These are phyloP conservation scores for Amauroascus verrucosus DNA, from an alignment of 2,329 filamentous ascomycete species.

Conservation along the genomic window DNA sequence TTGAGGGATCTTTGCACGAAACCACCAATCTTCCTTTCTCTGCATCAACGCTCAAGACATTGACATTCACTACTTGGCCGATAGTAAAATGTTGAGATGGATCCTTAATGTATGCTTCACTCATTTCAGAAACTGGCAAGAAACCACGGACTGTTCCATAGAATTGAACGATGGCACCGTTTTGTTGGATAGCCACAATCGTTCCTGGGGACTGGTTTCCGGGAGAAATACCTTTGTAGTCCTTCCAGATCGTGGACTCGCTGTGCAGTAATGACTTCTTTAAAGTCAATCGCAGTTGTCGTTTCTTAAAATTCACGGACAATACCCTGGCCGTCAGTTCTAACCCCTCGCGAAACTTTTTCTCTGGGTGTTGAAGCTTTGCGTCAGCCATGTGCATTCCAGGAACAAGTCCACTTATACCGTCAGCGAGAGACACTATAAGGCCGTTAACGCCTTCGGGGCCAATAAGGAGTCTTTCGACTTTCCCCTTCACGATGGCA, in stretches of 20 bases:
- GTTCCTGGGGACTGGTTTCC: constrained; percentile 77
- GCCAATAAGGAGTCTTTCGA: constrained; percentile 75
- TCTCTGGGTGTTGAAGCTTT: constrained; percentile 80
- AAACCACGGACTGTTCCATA: constrained; percentile 77
- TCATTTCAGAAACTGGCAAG: constrained; percentile 92
- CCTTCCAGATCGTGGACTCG: constrained; percentile 66
- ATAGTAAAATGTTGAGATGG: constrained; percentile 78
- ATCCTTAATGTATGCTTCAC: constrained; percentile 86
- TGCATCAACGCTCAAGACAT: constrained; percentile 69
- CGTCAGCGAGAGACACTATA: constrained; percentile 72
- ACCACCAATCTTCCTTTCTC: constrained; percentile 65
- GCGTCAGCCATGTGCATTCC: constrained; percentile 84
- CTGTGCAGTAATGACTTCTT: constrained; percentile 94
- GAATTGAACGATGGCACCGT: constrained; percentile 84
- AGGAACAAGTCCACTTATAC: constrained; percentile 78
- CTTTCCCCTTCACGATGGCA: constrained; percentile 65
- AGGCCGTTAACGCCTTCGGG: constrained; percentile 69
- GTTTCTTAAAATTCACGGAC: constrained; percentile 63
- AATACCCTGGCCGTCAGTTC: constrained; percentile 77
- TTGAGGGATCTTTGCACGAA: constrained; percentile 81
- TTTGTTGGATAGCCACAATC: constrained; percentile 65
- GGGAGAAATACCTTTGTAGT: constrained; percentile 61
- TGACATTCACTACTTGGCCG: constrained; percentile 85
- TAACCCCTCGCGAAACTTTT: constrained; percentile 84
- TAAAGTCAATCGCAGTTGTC: constrained; percentile 73